Base-by-base conservation (phyloP, 495 filamentous ascomycete species). In the Trichoderma orchidacearum region DNA sequence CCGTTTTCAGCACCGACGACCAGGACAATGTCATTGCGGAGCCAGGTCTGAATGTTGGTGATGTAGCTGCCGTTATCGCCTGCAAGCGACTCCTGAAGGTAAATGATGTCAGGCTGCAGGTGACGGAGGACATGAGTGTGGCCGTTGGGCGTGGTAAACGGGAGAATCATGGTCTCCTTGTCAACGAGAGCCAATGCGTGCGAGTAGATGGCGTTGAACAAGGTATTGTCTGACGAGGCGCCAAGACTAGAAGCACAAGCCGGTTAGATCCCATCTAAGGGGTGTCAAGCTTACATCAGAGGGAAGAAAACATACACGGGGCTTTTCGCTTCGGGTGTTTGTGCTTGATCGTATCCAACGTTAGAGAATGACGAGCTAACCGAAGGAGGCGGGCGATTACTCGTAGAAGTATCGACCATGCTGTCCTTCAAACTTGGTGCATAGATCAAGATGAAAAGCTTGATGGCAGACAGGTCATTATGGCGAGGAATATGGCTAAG, bases 391-490 rank as follows among this genome's bases (percentile, higher is more conserved):
- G 75, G 72, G 51, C 74, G 68, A 30, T 75, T 75, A 51, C 71
- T 70, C 58, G 71, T 68, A 27, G 53, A 12, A 17, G 78, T 72
- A 50, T 73, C 78, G 35, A 75, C 66, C 17, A 72, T 66, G 34
- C 75, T 73, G 59, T 87, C 84, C 69, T 87, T 89, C 56, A 94
- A 74, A 29, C 77, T 79, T 0, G 90, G 90, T 12, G 87, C 82
- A 65, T 95, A 94, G 65, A 96, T 94, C 56, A 96, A 77, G 53
- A 95, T 75, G 59, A 95, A 93, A 30, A 95, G 75, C 60, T 85
- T 83, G 48, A 81, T 78, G 27, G 75, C 82, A 50, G 80, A 79
- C 57, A 79, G 72, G 61, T 93, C 81, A 53, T 82, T 80, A 52
- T 86, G 81, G 60, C 80, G 76, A 11, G 87, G 88, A 54, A 96